A percentile compares a stretch with the other conserved stretches of the same genome.
Evolutionary conservation across 306 rosid species (phyloP).

Genomic region (Casuarina equisetifolia): DNA sequence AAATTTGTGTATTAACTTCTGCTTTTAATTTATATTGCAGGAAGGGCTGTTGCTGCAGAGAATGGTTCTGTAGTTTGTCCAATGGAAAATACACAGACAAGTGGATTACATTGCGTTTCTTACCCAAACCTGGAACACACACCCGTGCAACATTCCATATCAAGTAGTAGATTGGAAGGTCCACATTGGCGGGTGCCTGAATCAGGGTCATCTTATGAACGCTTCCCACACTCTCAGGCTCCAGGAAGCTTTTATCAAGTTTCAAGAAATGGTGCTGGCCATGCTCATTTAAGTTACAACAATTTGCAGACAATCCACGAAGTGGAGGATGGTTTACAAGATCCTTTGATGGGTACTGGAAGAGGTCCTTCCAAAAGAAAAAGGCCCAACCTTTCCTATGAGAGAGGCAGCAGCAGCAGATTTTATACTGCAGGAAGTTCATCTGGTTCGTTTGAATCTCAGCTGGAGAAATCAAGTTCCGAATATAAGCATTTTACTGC

Average conservation of each 20-base stretch:
- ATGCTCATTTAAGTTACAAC: constrained; percentile 10
- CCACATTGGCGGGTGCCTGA: constrained; percentile 1
- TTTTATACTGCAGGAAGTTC: constrained; percentile 16
- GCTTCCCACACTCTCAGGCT: background rate
- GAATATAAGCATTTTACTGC: background rate
- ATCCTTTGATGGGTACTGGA: constrained; percentile 7
- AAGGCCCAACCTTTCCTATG: background rate
- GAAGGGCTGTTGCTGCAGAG: constrained; percentile 6
- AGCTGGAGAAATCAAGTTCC: constrained; percentile 1
- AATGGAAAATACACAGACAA: constrained; percentile 3
- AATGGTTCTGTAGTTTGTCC: constrained; percentile 3
- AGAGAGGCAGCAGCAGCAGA: constrained; percentile 21
- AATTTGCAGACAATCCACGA: background rate
- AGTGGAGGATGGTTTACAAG: background rate
- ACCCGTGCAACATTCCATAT: constrained; percentile 15
- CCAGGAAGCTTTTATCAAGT: background rate
- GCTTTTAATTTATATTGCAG: background rate
- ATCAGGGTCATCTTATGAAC: constrained; percentile 5
- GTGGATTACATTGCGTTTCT: constrained; percentile 8
- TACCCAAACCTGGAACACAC: constrained; percentile 8
- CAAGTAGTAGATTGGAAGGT: background rate
- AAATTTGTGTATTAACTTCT: background rate
- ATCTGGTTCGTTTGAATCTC: background rate
- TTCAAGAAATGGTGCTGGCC: constrained; percentile 8
- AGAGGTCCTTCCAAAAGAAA: constrained; percentile 15